These are phyloP conservation scores for Verticillium dahliae DNA, from an alignment of 2,329 filamentous ascomycete species.

Conservation along the genomic window DNA sequence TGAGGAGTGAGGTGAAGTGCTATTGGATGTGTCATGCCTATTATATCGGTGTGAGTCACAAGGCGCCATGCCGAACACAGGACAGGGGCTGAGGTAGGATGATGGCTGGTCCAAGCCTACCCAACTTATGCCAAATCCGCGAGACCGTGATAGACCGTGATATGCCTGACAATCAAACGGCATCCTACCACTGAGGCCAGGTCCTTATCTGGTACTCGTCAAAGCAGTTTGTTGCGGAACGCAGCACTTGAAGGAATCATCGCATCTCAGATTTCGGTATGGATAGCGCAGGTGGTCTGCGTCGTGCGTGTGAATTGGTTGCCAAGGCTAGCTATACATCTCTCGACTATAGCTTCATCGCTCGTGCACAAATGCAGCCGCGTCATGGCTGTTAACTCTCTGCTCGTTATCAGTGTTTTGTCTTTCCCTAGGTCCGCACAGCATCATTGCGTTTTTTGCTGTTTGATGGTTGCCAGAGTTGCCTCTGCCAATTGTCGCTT, in stretches of 20 bases:
- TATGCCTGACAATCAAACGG: neutral
- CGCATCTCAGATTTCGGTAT: neutral
- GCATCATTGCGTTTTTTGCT: neutral
- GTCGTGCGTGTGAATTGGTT: slow-evolving; percentile 3
- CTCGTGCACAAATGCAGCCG: slow-evolving; percentile 1
- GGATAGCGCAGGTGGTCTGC: neutral
- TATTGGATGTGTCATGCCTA: too few species aligned
- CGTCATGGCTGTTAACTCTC: neutral
- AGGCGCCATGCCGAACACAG: too few species aligned
- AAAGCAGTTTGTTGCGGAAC: neutral
- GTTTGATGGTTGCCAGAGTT: neutral
- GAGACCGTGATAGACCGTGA: too few species aligned
- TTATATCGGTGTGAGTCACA: too few species aligned
- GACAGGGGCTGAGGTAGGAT: too few species aligned
- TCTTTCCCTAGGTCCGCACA: slow-evolving; percentile 2
- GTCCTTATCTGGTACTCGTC: neutral
- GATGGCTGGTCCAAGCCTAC: neutral
- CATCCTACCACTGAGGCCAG: neutral
- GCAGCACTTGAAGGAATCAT: neutral
- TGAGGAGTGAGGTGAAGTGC: too few species aligned
- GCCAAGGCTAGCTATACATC: slow-evolving; percentile 12
- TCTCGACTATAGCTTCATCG: slow-evolving; percentile 13
- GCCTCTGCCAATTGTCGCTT: neutral
- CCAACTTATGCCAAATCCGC: neutral
- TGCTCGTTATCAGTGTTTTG: slow-evolving; percentile 6